Conservation (phyloP, 352 stramenopile species). For the Chrysophaeum taylorii region DNA sequence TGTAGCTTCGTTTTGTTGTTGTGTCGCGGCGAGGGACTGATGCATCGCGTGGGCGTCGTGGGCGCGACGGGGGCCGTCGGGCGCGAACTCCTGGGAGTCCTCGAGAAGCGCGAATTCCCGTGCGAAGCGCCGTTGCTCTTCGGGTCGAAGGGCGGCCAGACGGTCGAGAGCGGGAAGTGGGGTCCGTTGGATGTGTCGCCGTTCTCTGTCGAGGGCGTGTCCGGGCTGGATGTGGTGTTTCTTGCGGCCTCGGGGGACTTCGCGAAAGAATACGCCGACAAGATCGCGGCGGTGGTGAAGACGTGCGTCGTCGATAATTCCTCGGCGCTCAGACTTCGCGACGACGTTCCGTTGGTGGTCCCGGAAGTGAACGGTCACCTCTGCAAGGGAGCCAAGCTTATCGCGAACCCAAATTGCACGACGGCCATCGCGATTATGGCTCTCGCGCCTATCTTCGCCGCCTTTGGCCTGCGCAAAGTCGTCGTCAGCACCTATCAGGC, state of each 20-base stretch:
- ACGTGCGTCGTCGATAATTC: constrained; percentile 95
- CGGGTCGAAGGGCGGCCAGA: constrained; percentile 78
- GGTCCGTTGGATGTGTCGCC: constrained; percentile 83
- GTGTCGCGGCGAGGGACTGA: too few species aligned
- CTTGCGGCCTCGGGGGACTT: constrained; percentile 93
- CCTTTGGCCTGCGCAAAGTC: constrained; percentile 87
- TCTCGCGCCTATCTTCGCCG: constrained; percentile 85
- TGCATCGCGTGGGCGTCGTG: constrained; percentile 51
- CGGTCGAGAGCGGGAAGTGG: constrained; percentile 62
- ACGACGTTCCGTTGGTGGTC: constrained; percentile 78
- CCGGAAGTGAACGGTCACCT: constrained; percentile 85
- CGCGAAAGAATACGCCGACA: constrained; percentile 80
- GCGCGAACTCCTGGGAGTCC: constrained; percentile 85
- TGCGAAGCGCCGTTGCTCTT: constrained; percentile 65
- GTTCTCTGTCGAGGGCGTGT: constrained; percentile 78
- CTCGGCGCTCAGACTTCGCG: constrained; percentile 84
- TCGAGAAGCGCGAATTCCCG: constrained; percentile 68
- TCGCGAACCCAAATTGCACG: constrained; percentile 98
- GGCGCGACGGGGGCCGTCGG: constrained; percentile 81
- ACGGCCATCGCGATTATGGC: constrained; percentile 93
- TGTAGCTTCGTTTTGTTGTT: too few species aligned
- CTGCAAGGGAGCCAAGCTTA: constrained; percentile 72
- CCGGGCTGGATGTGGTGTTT: constrained; percentile 90
- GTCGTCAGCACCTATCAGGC: constrained; percentile 92
- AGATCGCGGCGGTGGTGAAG: background rate